Evolutionary conservation across 495 filamentous ascomycete species (phyloP).

Genomic region (Trypethelium eluteriae): DNA sequence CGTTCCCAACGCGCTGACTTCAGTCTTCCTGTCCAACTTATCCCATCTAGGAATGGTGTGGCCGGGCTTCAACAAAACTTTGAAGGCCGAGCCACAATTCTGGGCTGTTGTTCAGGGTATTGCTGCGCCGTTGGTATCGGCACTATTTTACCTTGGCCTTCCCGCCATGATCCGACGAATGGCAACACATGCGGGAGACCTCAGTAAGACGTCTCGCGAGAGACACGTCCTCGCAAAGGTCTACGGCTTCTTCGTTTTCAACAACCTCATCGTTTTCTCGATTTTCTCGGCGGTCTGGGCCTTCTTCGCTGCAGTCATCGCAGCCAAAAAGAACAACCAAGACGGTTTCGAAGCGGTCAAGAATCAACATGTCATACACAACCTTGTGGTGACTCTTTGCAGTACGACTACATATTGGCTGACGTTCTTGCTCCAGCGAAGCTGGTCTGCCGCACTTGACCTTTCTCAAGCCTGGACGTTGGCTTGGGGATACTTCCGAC

Average conservation of each 20-base stretch:
- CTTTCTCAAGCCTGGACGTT: slow-evolving; percentile 76
- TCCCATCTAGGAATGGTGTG: slow-evolving; percentile 72
- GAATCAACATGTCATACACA: slow-evolving; percentile 50
- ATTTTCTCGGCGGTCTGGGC: slow-evolving; percentile 74
- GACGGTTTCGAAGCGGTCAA: slow-evolving; percentile 62
- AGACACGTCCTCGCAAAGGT: slow-evolving; percentile 87
- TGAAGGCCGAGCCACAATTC: slow-evolving; percentile 51
- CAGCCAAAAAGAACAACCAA: slow-evolving; percentile 42
- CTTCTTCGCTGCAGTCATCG: slow-evolving; percentile 58
- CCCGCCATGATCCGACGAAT: slow-evolving; percentile 86
- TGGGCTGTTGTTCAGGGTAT: slow-evolving; percentile 95
- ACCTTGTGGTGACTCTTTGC: slow-evolving; percentile 63
- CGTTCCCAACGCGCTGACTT: slow-evolving; percentile 90
- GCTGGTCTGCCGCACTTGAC: slow-evolving; percentile 84
- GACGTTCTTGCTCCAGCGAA: slow-evolving; percentile 83
- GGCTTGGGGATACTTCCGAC: slow-evolving; percentile 69
- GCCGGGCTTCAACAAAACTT: slow-evolving; percentile 59
- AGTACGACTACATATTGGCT: slow-evolving; percentile 86
- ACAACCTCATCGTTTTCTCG: slow-evolving; percentile 91
- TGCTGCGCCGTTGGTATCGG: slow-evolving; percentile 80
- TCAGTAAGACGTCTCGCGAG: slow-evolving; percentile 85
- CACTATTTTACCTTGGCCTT: slow-evolving; percentile 77
- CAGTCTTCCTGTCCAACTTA: slow-evolving; percentile 84
- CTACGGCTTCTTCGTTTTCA: slow-evolving; percentile 96
- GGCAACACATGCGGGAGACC: slow-evolving; percentile 69